Evolutionary conservation across 768 basidiomycete species (phyloP).

Genomic region (Suillus subaureus): DNA sequence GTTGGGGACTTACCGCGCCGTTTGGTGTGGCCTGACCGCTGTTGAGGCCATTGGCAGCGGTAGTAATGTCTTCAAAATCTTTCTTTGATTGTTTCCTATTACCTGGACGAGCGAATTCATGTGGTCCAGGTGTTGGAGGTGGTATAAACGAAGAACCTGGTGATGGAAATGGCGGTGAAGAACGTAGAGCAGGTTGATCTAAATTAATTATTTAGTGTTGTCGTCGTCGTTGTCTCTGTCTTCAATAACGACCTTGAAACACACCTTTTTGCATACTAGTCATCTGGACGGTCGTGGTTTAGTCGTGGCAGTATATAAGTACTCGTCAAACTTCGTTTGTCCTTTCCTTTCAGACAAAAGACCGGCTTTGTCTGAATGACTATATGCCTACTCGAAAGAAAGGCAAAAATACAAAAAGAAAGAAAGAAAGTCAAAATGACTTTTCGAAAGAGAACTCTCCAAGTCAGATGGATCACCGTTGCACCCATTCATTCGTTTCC

Average conservation of each 20-base stretch:
- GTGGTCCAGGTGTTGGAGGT: conserved; percentile 64
- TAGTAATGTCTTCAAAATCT: conserved; percentile 14
- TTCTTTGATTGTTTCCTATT: conserved; percentile 27
- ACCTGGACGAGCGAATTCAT: conserved; percentile 62
- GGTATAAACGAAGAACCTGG: conserved; percentile 71
- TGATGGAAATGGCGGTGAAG: conserved; percentile 55
- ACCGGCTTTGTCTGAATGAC: conserved; percentile 14
- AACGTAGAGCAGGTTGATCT: conserved; percentile 38
- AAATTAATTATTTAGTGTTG: conserved; percentile 15
- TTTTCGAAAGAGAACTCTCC: not conserved
- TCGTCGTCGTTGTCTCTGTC: not conserved
- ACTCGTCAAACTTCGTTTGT: conserved; percentile 1
- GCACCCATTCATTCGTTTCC: not conserved
- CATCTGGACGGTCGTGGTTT: conserved; percentile 9
- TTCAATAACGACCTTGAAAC: not conserved
- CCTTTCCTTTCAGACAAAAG: conserved; percentile 5
- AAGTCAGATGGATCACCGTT: conserved; percentile 2
- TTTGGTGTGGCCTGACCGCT: conserved; percentile 14
- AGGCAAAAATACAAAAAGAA: not conserved
- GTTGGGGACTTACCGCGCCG: conserved; percentile 33
- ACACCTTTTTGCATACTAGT: conserved; percentile 14
- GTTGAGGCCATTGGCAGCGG: conserved; percentile 6
- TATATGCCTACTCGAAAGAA: not conserved
- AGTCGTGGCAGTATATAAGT: conserved; percentile 13
- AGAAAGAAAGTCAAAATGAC: conserved; percentile 5